Evolutionary conservation across 805 yeast genomes (phyloP).

Genomic region (Lipomyces lipofer): DNA sequence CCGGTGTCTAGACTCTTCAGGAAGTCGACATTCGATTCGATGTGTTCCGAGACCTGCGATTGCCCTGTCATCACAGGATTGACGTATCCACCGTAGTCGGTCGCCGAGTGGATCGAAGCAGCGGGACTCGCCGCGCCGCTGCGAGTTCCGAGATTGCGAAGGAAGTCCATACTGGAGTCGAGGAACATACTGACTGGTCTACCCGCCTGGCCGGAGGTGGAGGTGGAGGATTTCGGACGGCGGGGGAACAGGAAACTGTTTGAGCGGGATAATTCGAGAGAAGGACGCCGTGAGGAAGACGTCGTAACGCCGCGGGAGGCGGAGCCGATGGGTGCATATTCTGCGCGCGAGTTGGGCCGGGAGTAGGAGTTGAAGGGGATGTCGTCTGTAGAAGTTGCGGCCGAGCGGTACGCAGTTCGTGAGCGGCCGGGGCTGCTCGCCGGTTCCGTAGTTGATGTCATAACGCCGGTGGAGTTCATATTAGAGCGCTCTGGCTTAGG

Average conservation of each 20-base stretch:
- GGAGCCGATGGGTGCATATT: conserved; percentile 10
- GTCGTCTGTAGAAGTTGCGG: neutral
- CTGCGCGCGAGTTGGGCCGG: conserved; percentile 7
- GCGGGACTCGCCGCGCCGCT: conserved; percentile 23
- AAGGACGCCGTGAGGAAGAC: conserved; percentile 21
- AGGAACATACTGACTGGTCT: conserved; percentile 29
- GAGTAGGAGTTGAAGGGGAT: neutral
- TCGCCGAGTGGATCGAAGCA: conserved; percentile 11
- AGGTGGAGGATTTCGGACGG: conserved; percentile 3
- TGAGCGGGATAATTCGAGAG: conserved; percentile 17
- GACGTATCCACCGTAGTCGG: conserved; percentile 11
- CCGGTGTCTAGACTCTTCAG: conserved; percentile 29
- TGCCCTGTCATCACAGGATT: conserved; percentile 18
- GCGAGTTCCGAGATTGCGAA: conserved; percentile 22
- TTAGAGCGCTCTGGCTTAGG: conserved; percentile 22
- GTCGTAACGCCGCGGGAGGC: conserved; percentile 26
- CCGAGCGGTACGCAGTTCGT: neutral
- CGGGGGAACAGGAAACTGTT: conserved; percentile 6
- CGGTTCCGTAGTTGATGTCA: conserved; percentile 10
- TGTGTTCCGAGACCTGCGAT: conserved; percentile 28
- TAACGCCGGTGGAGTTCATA: neutral
- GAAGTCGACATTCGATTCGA: conserved; percentile 28
- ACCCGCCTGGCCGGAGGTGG: neutral
- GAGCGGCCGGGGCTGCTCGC: neutral
- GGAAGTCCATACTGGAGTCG: conserved; percentile 29